Conservation (phyloP, 805 yeast genomes). For the Wickerhamomyces sydowiorum region DNA sequence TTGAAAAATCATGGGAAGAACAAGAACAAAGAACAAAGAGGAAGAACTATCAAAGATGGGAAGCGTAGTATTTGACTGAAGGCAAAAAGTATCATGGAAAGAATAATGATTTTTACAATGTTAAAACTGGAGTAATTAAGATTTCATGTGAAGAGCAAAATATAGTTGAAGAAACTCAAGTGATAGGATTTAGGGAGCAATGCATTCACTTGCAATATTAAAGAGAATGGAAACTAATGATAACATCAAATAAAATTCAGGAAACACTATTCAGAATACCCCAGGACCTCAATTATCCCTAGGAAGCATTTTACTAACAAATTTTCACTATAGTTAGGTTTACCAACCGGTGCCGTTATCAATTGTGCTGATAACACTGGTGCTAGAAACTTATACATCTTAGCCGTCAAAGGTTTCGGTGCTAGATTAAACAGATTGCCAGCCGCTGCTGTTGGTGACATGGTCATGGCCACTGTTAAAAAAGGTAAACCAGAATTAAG, state of each 20-base stretch:
- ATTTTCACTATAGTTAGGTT: slow-evolving; percentile 67
- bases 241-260: not conserved
- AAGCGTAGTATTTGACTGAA: not conserved
- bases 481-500: slow-evolving; percentile 99
- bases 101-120: no score
- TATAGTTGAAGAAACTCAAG: no score
- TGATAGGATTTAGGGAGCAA: no score
- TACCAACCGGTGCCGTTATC: slow-evolving; percentile 99
- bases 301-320: slow-evolving; percentile 8
- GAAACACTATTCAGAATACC: not conserved
- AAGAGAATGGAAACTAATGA: no score
- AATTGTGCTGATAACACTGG: slow-evolving; percentile 99
- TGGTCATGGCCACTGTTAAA: slow-evolving; percentile 99
- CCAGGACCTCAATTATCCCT: not conserved
- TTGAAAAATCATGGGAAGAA: no score
- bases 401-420: slow-evolving; percentile 99
- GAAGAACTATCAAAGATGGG: not conserved
- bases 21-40: not conserved
- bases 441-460: slow-evolving; percentile 99
- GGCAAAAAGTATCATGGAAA: no score
- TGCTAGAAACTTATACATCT: slow-evolving; percentile 98
- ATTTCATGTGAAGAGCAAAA: no score
- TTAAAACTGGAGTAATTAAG: no score
- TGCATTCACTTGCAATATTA: no score
- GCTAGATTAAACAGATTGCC: slow-evolving; percentile 99